Evolutionary conservation across 1,284 basidiomycete genomes (phyloP), one percentile per base, ranked within the genome.

Genomic region (Rhodotorula sp.): DNA sequence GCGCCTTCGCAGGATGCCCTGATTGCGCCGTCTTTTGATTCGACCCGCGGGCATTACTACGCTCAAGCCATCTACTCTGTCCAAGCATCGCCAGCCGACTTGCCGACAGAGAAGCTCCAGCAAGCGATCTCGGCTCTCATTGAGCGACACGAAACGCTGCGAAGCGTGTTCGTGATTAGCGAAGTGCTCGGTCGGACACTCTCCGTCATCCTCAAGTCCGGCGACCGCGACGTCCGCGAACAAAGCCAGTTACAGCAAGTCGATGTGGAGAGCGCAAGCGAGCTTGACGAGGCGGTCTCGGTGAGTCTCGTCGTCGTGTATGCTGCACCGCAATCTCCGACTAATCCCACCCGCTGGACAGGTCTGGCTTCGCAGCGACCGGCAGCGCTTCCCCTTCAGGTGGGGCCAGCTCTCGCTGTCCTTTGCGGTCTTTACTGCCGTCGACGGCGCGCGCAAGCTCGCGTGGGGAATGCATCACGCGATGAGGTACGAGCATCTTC

Each of bases 401-500:
- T 78, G 77, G 77, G 77, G 76, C 5, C 64, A 63, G 18, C 61
- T 75, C 0, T 67, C 67, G 16, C 67, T 75, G 21, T 71, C 72
- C 34, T 75, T 76, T 18, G 71, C 73, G 10, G 38, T 77, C 15
- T 76, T 78, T 58, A 26, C 45, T 18, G 48, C 54, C 45, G 28
- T 28, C 0, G 62, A 58, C 7, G 65, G 70, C 0, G 21, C 28
- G 23, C 54, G 68, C 23, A 74, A 75, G 60, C 66, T 78, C 16
- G 76, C 56, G 7, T 78, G 76, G 74, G 62, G 72, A 19, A 70
- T 78, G 64, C 77, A 78, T 48, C 77, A 78, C 56, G 73, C 76
- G 5, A 76, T 77, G 66, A 76, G 69, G 74, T 76, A 15, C 38
- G 69, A 10, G 12, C 7, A 2, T 10, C 16, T 5, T 8, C 18